These are phyloP conservation scores for Fragosphaeria purpurea DNA, from an alignment of 2,329 filamentous ascomycete species.

Conservation along the genomic window DNA sequence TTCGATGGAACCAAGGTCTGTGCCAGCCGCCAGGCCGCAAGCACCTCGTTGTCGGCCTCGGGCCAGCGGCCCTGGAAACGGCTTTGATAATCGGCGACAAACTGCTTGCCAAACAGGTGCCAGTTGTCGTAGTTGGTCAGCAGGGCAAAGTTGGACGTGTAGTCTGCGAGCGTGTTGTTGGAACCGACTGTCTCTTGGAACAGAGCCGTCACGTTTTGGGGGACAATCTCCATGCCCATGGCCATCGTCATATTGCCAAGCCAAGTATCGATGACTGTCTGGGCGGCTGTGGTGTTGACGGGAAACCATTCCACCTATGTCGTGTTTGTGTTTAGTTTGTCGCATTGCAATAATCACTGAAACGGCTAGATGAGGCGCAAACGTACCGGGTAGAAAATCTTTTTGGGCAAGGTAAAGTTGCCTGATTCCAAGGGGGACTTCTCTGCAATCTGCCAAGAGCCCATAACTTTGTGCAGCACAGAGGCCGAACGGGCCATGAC, in stretches of 20 bases:
- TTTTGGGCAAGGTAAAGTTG: slow-evolving; percentile 1
- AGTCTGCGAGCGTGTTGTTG: not conserved
- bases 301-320: slow-evolving; percentile 2
- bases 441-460: slow-evolving; percentile 2
- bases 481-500: not conserved
- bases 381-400: slow-evolving; percentile 3
- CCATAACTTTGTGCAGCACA: slow-evolving; percentile 3
- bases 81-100: slow-evolving; percentile 1
- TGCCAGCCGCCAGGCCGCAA: not conserved
- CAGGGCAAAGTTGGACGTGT: not conserved
- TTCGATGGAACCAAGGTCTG: not conserved
- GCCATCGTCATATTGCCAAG: slow-evolving; percentile 2
- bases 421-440: not conserved
- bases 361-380: too few relatives aligned
- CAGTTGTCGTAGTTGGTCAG: slow-evolving; percentile 6
- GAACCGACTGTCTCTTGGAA: not conserved
- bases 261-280: slow-evolving; percentile 3
- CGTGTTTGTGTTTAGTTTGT: too few relatives aligned
- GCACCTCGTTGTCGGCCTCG: slow-evolving; percentile 2
- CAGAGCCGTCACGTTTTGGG: slow-evolving; percentile 1
- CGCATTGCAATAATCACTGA: too few relatives aligned
- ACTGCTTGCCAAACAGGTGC: slow-evolving; percentile 3
- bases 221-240: slow-evolving; percentile 4
- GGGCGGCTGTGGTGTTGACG: slow-evolving; percentile 1
- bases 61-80: not conserved